Evolutionary conservation across 441 rosid genomes (phyloP).

Genomic region (Gossypium laxum): DNA sequence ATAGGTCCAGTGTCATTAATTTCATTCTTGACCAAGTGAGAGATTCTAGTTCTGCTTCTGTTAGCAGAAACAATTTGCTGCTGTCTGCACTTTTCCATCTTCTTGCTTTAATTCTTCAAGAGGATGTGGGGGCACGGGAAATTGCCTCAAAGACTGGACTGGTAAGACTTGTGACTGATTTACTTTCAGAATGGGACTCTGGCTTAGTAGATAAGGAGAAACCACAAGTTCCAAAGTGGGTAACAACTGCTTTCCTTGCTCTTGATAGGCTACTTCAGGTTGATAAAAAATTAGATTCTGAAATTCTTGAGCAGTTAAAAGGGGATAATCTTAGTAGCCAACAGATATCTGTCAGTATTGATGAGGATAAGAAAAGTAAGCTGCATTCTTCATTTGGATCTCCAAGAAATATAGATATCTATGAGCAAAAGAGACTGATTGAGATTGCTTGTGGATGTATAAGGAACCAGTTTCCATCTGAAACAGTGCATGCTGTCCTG

Average conservation of each 20-base stretch:
- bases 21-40: constrained; percentile 70
- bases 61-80: constrained; percentile 39
- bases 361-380: constrained; percentile 61
- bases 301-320: constrained; percentile 67
- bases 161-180: constrained; percentile 57
- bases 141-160: constrained; percentile 67
- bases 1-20: constrained; percentile 63
- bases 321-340: constrained; percentile 34
- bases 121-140: constrained; percentile 73
- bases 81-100: constrained; percentile 77
- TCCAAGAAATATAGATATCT: constrained; percentile 39
- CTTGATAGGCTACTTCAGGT: constrained; percentile 83
- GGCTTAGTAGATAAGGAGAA: constrained; percentile 41
- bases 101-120: constrained; percentile 84
- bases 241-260: constrained; percentile 89
- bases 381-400: constrained; percentile 47
- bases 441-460: constrained; percentile 83
- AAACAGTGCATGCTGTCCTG: constrained; percentile 84
- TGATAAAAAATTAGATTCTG: constrained; percentile 67
- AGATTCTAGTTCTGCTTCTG: constrained; percentile 43
- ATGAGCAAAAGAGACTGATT: constrained; percentile 71
- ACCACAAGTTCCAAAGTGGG: constrained; percentile 74
- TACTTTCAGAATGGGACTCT: constrained; percentile 71
- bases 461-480: constrained; percentile 71
- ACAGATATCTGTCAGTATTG: constrained; percentile 44